Evolutionary conservation across 2,329 filamentous ascomycete genomes (phyloP).

Genomic region (Colletotrichum falcatum): DNA sequence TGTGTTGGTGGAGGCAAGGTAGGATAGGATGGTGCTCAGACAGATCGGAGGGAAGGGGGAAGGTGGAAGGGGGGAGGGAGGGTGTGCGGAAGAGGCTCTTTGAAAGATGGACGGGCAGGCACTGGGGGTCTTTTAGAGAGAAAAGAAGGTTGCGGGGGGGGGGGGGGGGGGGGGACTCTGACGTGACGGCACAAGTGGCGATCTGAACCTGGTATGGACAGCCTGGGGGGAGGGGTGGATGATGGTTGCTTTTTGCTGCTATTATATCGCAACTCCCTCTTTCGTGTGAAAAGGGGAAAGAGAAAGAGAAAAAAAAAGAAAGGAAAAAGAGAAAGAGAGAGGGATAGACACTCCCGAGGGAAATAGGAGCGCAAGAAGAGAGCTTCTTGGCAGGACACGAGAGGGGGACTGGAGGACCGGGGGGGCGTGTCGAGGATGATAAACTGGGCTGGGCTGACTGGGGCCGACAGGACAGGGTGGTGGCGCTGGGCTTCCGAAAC

Average conservation of each 20-base stretch:
- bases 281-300: background rate
- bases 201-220: slow-evolving; percentile 35
- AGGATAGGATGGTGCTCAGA: slow-evolving; percentile 32
- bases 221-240: background rate
- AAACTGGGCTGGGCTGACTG: slow-evolving; percentile 28
- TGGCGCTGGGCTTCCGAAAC: slow-evolving; percentile 34
- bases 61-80: slow-evolving; percentile 32
- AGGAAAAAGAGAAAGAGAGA: background rate
- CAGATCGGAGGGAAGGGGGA: slow-evolving; percentile 34
- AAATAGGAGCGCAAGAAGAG: background rate
- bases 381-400: background rate
- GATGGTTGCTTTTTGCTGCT: background rate
- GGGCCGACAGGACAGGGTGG: slow-evolving; percentile 19
- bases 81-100: slow-evolving; percentile 39
- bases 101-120: slow-evolving; percentile 29
- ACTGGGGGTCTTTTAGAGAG: slow-evolving; percentile 39
- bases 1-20: slow-evolving; percentile 18
- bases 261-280: slow-evolving; percentile 12
- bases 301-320: background rate
- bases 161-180: too few relatives aligned
- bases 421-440: slow-evolving; percentile 18
- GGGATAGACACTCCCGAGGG: background rate
- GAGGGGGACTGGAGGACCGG: slow-evolving; percentile 5
- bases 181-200: slow-evolving; percentile 40
- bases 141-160: slow-evolving; percentile 41